Conservation (phyloP, 306 rosid genomes). For the Sindora glabra region DNA sequence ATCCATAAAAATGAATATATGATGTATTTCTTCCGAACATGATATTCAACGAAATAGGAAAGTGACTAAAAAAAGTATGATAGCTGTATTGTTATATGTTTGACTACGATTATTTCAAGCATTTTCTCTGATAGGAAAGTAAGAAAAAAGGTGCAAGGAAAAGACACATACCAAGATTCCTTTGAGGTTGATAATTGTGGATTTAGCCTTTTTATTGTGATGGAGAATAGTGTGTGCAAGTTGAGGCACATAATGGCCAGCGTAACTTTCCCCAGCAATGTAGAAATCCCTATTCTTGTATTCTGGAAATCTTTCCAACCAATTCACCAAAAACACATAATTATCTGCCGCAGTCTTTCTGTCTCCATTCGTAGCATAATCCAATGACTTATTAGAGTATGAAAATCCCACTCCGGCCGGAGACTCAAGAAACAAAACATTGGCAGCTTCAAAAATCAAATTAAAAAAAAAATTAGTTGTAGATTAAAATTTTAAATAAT, state of each 20-base stretch:
- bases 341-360: slow-evolving; percentile 57
- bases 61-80: no score
- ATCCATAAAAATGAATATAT: no score
- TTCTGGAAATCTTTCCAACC: slow-evolving; percentile 89
- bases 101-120: no score
- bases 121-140: no score
- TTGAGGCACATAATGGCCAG: slow-evolving; percentile 94
- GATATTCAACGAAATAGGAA: no score
- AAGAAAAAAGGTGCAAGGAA: slow-evolving; percentile 1
- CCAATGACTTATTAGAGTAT: slow-evolving; percentile 69
- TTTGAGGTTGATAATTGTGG: slow-evolving; percentile 60
- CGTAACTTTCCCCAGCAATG: slow-evolving; percentile 88
- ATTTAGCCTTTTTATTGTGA: slow-evolving; percentile 42
- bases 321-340: slow-evolving; percentile 61
- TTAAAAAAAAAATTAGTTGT: no score
- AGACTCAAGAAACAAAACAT: slow-evolving; percentile 80
- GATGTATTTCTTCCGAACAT: no score
- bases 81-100: no score
- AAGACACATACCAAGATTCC: slow-evolving; percentile 63
- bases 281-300: slow-evolving; percentile 62
- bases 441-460: slow-evolving; percentile 53
- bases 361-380: slow-evolving; percentile 57
- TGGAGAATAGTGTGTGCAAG: slow-evolving; percentile 74
- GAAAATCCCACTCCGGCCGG: slow-evolving; percentile 96
- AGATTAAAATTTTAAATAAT: no score